Evolutionary conservation across 108 stramenopile species (phyloP).

Genomic region (Skeletonema costatum): DNA sequence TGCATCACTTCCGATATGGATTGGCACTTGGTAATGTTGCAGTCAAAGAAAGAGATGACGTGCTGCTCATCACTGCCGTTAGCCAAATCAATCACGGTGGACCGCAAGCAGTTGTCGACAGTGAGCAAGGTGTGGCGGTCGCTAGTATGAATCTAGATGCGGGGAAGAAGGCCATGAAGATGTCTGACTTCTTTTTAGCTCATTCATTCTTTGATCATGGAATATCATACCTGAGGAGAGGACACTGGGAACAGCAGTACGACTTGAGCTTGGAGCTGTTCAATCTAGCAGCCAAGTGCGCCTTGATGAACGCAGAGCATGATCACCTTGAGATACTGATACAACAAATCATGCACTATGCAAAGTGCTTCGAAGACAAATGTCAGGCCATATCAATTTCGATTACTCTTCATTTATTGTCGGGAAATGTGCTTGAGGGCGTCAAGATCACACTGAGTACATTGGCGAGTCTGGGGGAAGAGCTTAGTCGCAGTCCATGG

Average conservation of each 20-base stretch:
- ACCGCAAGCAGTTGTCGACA: no score
- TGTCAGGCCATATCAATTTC: not conserved
- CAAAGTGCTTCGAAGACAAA: conserved; percentile 21
- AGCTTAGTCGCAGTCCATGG: no score
- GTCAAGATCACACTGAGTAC: not conserved
- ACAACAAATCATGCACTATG: not conserved
- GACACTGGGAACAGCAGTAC: conserved; percentile 34
- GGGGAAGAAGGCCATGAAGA: no score
- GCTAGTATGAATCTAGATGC: no score
- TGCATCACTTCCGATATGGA: conserved; percentile 3
- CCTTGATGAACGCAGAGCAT: conserved; percentile 8
- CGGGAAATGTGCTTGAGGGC: not conserved
- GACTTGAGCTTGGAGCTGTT: conserved; percentile 25
- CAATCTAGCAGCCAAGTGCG: conserved; percentile 12
- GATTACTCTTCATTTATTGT: not conserved
- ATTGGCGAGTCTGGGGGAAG: no score
- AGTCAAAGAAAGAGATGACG: no score
- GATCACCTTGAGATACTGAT: not conserved
- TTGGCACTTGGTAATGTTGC: no score
- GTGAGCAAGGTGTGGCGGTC: no score
- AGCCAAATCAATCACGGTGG: no score
- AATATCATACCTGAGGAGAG: not conserved
- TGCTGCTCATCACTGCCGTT: no score
- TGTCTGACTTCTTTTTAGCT: no score
- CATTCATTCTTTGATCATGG: conserved; percentile 1